Evolutionary conservation across 2,329 filamentous ascomycete species (phyloP).

Genomic region (Apiospora saccharicola): DNA sequence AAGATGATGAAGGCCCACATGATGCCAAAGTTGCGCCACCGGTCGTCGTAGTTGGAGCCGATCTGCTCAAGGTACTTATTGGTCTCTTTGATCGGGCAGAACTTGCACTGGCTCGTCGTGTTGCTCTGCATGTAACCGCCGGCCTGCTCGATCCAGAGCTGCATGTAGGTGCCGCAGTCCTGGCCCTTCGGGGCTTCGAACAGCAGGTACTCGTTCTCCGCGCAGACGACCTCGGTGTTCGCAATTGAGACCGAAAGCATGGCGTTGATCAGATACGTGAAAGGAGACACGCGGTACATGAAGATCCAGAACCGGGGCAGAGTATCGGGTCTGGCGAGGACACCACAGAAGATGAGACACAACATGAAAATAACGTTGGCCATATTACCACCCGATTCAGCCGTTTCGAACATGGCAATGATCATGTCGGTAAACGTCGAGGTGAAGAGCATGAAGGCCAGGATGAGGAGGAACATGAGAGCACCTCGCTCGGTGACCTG

Average conservation of each 20-base stretch:
- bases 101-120: slow-evolving; percentile 52
- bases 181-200: slow-evolving; percentile 62
- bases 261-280: slow-evolving; percentile 74
- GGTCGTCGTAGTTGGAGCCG: slow-evolving; percentile 51
- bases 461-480: slow-evolving; percentile 78
- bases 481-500: slow-evolving; percentile 71
- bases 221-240: slow-evolving; percentile 64
- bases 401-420: slow-evolving; percentile 75
- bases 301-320: slow-evolving; percentile 78
- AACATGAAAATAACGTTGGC: slow-evolving; percentile 76
- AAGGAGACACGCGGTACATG: slow-evolving; percentile 75
- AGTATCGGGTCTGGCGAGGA: slow-evolving; percentile 65
- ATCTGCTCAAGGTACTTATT: slow-evolving; percentile 45
- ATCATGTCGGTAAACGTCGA: slow-evolving; percentile 80
- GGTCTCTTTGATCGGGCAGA: slow-evolving; percentile 43
- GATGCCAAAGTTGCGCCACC: slow-evolving; percentile 63
- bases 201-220: slow-evolving; percentile 65
- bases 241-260: slow-evolving; percentile 70
- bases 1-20: slow-evolving; percentile 60
- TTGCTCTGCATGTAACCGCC: slow-evolving; percentile 54
- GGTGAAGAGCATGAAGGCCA: slow-evolving; percentile 78
- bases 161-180: slow-evolving; percentile 64
- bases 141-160: slow-evolving; percentile 48
- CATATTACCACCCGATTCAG: slow-evolving; percentile 76
- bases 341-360: slow-evolving; percentile 75